Base-by-base conservation (phyloP, 495 filamentous ascomycete species). In the Penicillium dipodomyicola region DNA sequence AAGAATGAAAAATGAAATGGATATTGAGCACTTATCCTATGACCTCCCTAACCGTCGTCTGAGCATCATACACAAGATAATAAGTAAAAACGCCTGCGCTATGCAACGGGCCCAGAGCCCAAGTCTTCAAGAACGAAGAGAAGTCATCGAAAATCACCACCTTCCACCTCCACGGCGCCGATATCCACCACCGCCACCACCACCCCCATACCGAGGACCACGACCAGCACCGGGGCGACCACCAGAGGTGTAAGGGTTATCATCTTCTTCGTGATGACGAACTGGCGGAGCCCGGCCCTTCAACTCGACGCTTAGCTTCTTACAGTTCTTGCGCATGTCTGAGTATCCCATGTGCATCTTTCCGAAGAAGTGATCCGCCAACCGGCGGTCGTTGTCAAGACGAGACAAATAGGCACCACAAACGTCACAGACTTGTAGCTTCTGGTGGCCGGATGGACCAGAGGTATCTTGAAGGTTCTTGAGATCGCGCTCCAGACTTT, bases 291-390 rank as follows among this genome's bases (percentile, higher is more conserved):
- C 76, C n/a, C 87, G 71, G 5, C 86, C 86, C 54, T 89, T 85
- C 57, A 96, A 76, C 69, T 98, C 94, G 72, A 90, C 90, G 53
- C 87, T 87, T 54, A 98, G 81, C n/a, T 80, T 76, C 60, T 96
- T 94, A 63, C 79, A 89, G 12, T 89, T 91, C 79, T 90, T 94
- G 59, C 94, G 83, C 94, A 98, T 98, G 75, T 96, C 89, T 33
- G 94, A 93, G 69, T 97, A 98, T 0, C 94, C 94, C 66, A 98
- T 78, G 67, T 98, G 94, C 95, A 98, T 97, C 78, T 98, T 98
- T 30, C 94, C 94, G 70, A 96, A 97, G 72, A 98, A 98, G 66
- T 98, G 94, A 70, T 98, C 94, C 27, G 94, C 94, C 71, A 98
- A 67, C 29, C 94, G 79, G 19, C 94, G 82, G 67, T 98, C 94